Evolutionary conservation across 2,329 filamentous ascomycete species (phyloP).

Genomic region (Colletotrichum costaricense): DNA sequence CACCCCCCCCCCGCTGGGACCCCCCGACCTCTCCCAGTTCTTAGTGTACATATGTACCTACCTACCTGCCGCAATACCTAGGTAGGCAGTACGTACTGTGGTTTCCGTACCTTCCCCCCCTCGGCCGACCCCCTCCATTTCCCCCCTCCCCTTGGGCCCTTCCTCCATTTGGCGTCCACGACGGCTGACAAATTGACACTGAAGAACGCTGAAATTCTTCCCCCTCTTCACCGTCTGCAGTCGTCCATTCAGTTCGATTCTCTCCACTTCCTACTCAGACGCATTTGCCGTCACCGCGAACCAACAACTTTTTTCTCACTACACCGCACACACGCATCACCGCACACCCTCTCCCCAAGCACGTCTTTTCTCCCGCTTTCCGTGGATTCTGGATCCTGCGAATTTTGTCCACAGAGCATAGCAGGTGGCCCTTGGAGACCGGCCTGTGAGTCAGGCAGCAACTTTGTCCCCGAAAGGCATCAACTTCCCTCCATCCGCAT

Average conservation of each 20-base stretch:
- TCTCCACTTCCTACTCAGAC: constrained; percentile 30
- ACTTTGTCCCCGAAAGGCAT: constrained; percentile 40
- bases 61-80: too few species aligned
- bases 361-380: constrained; percentile 22
- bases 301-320: constrained; percentile 8
- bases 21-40: background rate
- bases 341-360: constrained; percentile 22
- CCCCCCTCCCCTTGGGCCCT: background rate
- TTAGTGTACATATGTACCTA: too few species aligned
- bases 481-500: constrained; percentile 34
- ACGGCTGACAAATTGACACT: constrained; percentile 36
- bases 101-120: background rate
- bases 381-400: constrained; percentile 27
- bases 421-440: constrained; percentile 17
- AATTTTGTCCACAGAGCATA: background rate
- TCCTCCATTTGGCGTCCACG: constrained; percentile 11
- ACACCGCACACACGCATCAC: constrained; percentile 12
- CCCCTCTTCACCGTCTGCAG: constrained; percentile 36
- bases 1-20: background rate
- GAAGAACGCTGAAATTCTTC: constrained; percentile 34
- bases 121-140: constrained; percentile 32
- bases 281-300: constrained; percentile 15
- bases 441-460: constrained; percentile 48
- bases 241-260: constrained; percentile 30
- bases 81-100: too few species aligned